A percentile compares a stretch with the other conserved stretches of the same genome.
Evolutionary conservation across 75 land plant genomes (phyloP).

Genomic region (Adiantum capillusveneris): DNA sequence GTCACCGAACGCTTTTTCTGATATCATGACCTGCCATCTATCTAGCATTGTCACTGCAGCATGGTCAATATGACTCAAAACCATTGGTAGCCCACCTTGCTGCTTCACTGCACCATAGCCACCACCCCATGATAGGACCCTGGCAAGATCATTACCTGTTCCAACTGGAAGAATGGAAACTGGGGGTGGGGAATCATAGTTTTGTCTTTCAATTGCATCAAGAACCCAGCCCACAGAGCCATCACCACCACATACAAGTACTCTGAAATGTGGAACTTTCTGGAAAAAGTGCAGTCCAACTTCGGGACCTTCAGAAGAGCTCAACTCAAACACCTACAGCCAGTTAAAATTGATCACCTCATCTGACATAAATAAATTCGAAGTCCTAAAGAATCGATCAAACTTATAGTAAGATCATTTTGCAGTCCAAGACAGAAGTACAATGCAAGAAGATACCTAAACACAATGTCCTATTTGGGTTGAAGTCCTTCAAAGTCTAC

Average conservation of each 20-base stretch:
- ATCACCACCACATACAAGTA: conserved; percentile 95
- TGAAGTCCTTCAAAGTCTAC: too few species aligned
- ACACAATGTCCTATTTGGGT: too few species aligned
- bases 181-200: conserved; percentile 90
- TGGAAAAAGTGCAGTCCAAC: conserved; percentile 59
- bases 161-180: conserved; percentile 92
- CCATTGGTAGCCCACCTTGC: conserved; percentile 64
- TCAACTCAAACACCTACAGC: conserved; percentile 79
- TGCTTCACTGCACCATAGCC: conserved; percentile 74
- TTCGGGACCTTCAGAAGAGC: conserved; percentile 66
- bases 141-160: conserved; percentile 89
- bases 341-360: too few species aligned
- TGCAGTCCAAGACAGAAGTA: too few species aligned
- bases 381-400: too few species aligned
- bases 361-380: too few species aligned
- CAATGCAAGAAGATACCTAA: too few species aligned
- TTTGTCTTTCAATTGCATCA: conserved; percentile 75
- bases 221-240: conserved; percentile 96
- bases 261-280: conserved; percentile 63
- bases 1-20: conserved; percentile 21
- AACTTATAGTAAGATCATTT: too few species aligned
- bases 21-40: conserved; percentile 59
- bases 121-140: conserved; percentile 86
- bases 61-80: conserved; percentile 74
- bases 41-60: conserved; percentile 91